Evolutionary conservation across 257 asterid species (phyloP), one percentile per base, ranked within the genome.

Genomic region (Nicotiana benthamiana): DNA sequence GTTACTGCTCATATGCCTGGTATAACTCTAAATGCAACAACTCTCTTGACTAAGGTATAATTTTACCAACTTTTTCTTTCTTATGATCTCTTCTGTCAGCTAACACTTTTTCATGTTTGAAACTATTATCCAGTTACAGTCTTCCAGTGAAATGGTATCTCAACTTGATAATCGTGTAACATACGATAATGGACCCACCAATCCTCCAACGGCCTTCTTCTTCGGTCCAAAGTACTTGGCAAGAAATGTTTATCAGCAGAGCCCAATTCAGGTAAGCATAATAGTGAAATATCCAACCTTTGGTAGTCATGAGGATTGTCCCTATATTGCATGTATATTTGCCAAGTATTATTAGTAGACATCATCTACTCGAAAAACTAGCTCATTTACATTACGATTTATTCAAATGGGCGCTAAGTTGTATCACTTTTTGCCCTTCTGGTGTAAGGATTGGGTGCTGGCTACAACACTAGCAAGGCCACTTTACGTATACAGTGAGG

Each of bases 1-100:
- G 80, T 83, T 4, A 24, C 89, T 12, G 88, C 82, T 18, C 9
- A 0, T 17, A 88, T 86, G 89, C 84, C 86, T 5, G 85, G 88
- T 9, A 79, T 83, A 46, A 3, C 40, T 30, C 62, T 83, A 22
- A 81, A 82, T 46, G n/a, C 24, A 3, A 48, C 86, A 54, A 59
- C 54, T 4, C 24, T 72, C 56, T 10, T 2, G 11, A 56, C 7
- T 27, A 82, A 86, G 88, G 88, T 88, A 78, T n/a, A 46, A 32
- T 40, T 65, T 22, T 43, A 10, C 72, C n/a, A 13, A 13, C 56
- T 13, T 51, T 15, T 0, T 3, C 56, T 51, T 3, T 13, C 2
- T 5, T 3, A 51, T 51, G 18, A 51, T 13, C 56, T 51, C 56
- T 11, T 51, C 18, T 10, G 6, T 51, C 56, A 51, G 56, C 56